Conservation (phyloP, 2,329 filamentous ascomycete species). For the Colletotrichum nymphaeae region DNA sequence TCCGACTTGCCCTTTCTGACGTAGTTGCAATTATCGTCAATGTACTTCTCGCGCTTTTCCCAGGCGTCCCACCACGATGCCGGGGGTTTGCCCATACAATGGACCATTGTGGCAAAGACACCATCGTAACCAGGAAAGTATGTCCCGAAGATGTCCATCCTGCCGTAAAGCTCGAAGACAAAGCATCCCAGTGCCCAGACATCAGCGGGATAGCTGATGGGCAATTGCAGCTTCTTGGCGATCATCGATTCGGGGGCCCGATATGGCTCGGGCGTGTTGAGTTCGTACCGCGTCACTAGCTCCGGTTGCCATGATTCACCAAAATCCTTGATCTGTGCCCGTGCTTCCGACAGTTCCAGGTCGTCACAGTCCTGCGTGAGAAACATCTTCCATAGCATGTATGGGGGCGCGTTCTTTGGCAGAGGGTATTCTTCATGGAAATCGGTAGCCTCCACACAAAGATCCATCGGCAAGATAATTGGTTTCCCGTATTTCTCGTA, state of each 20-base stretch:
- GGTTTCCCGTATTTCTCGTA: neutral
- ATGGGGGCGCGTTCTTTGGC: neutral
- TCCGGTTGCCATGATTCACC: neutral
- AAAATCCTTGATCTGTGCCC: neutral
- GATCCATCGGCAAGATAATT: neutral
- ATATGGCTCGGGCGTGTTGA: neutral
- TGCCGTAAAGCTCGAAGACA: neutral
- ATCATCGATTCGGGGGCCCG: neutral
- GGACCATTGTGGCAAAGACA: neutral
- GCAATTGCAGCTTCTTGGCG: neutral
- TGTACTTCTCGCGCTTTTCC: neutral
- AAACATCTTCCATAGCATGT: neutral
- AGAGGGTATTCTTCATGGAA: neutral
- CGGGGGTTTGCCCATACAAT: neutral
- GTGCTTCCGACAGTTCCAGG: neutral
- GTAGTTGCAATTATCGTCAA: neutral
- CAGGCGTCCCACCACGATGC: neutral
- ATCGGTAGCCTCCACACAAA: neutral
- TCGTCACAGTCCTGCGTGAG: neutral
- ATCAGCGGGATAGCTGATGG: neutral
- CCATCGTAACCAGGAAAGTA: neutral
- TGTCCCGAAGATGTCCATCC: neutral
- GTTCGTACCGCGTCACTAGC: neutral
- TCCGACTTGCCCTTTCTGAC: neutral
- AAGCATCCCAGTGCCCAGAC: neutral